Evolutionary conservation across 202 grass and related monocot species (phyloP).

Genomic region (Zizania palustris): DNA sequence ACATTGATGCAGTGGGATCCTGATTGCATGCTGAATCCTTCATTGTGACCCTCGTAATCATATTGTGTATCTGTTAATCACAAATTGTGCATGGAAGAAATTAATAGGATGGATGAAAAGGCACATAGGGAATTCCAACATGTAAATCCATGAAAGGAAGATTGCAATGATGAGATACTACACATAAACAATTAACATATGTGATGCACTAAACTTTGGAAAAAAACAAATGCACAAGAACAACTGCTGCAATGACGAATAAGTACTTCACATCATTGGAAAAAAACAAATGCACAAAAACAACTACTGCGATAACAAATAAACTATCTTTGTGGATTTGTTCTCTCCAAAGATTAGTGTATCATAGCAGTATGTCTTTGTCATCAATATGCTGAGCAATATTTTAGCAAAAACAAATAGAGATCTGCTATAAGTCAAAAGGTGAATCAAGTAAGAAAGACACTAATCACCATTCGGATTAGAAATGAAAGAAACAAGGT

Average conservation of each 20-base stretch:
- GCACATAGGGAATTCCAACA: neutral
- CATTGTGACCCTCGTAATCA: neutral
- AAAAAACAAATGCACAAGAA: too few relatives aligned
- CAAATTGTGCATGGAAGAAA: neutral
- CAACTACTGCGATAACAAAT: too few relatives aligned
- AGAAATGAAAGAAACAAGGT: conserved; percentile 12
- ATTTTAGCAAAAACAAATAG: conserved; percentile 9
- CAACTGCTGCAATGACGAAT: too few relatives aligned
- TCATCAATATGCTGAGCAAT: conserved; percentile 27
- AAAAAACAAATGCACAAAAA: too few relatives aligned
- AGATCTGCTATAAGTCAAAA: conserved; percentile 11
- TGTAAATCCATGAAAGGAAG: neutral
- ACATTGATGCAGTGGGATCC: conserved; percentile 21
- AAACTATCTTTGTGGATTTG: too few relatives aligned
- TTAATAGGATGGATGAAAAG: conserved; percentile 1
- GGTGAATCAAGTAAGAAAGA: neutral
- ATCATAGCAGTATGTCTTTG: conserved; percentile 4
- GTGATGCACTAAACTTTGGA: too few relatives aligned
- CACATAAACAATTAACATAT: neutral
- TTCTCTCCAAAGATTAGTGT: too few relatives aligned
- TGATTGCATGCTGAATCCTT: conserved; percentile 32
- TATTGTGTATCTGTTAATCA: conserved; percentile 46
- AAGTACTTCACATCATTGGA: too few relatives aligned
- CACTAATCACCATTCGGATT: neutral
- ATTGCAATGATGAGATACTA: neutral